phyloP scores from a whole-genome alignment of 2,329 filamentous ascomycete species.

The Huntiella omanensis region DNA sequence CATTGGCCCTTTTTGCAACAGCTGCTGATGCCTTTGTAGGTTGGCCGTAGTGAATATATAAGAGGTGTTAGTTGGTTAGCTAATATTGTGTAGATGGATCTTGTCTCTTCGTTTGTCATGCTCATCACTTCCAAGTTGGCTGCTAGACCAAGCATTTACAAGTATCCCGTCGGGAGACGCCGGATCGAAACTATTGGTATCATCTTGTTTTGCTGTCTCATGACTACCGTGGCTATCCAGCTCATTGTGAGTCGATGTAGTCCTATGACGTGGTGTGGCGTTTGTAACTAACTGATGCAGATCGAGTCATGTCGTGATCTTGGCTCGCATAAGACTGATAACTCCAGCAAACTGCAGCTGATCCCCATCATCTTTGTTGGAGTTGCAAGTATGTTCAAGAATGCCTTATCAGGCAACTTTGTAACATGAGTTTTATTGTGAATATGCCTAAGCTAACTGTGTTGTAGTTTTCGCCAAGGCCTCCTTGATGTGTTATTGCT shows the following conservation, averaged over 20 bases:
- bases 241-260: conserved; percentile 29
- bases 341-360: conserved; percentile 27
- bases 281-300: conserved; percentile 12
- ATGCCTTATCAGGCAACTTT: not conserved
- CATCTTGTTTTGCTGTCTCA: conserved; percentile 46
- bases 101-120: conserved; percentile 45
- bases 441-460: no score
- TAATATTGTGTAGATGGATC: conserved; percentile 28
- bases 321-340: conserved; percentile 21
- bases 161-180: conserved; percentile 43
- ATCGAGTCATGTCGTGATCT: conserved; percentile 37
- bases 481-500: conserved; percentile 34
- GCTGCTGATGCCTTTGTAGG: conserved; percentile 42
- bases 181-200: conserved; percentile 46
- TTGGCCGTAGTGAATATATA: conserved; percentile 11
- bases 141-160: conserved; percentile 39
- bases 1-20: conserved; percentile 44
- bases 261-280: not conserved
- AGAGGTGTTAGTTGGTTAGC: not conserved
- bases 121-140: conserved; percentile 40
- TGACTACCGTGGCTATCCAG: conserved; percentile 47
- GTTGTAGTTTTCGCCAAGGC: conserved; percentile 28
- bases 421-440: not conserved
- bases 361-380: conserved; percentile 36
- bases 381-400: conserved; percentile 27